Evolutionary conservation across 2,329 filamentous ascomycete species (phyloP), one percentile per base, ranked within the genome.

Genomic region (Fusarium fracticaudum): DNA sequence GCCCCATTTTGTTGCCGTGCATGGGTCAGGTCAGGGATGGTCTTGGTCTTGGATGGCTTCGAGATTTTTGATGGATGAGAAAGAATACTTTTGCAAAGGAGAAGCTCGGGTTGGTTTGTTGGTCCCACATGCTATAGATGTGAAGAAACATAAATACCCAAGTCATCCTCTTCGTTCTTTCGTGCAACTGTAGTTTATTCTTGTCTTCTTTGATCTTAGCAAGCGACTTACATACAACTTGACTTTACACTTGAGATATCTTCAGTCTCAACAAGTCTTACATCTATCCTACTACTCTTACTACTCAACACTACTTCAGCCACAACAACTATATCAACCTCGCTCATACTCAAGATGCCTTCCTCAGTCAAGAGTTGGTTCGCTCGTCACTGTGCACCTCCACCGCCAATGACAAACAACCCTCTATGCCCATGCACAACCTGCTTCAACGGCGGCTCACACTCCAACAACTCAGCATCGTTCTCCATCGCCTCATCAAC

Each of bases 321-420:
- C 13, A 26, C 31, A 26, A 29, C 40, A 33, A 33, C 26, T 26
- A 45, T 2, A 26, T 26, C 18, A n/a, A 20, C 29, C 35, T 50
- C 51, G 26, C 41, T 37, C 29, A 51, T 38, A 60, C 63, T 60
- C 74, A 77, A 53, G 53, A 81, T 82, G 80, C 74, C 81, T 69
- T 82, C 80, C 40, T 67, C 76, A 58, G 77, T 71, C 51, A 80
- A 79, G 57, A 79, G 77, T 72, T 85, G 83, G 83, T 84, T 84
- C 68, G 80, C 81, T 55, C 82, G 83, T 69, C 83, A 84, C 79
- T 84, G 82, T 71, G 77, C 82, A 54, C 82, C 83, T 61, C 81
- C 81, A 24, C 83, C 83, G 5, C 82, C 83, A 51, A 76, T 83
- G 75, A 80, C 79, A 75, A 73, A 75, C 67, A 76, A 75, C 40